Conservation (phyloP, 179 eudicot species). For the Amaranthus tricolor region DNA sequence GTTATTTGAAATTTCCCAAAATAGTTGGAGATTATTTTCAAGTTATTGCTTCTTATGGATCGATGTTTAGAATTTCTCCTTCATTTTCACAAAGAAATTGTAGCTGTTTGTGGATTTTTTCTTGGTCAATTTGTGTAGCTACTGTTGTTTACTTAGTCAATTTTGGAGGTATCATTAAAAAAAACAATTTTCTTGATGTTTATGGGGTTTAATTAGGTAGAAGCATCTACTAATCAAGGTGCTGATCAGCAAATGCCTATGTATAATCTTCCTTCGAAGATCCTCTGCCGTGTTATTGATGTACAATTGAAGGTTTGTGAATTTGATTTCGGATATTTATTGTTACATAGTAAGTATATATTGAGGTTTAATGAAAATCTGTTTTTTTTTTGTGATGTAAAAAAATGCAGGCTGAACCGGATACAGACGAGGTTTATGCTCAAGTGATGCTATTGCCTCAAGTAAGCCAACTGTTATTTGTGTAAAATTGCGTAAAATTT, state of each 20-base stretch:
- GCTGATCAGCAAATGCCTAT: conserved; percentile 89
- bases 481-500: conserved; percentile 2
- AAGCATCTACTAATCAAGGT: conserved; percentile 89
- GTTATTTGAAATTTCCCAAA: not conserved
- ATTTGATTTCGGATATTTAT: not conserved
- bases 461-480: conserved; percentile 43
- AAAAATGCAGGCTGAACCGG: conserved; percentile 72
- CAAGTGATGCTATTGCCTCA: conserved; percentile 78
- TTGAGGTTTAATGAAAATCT: not conserved
- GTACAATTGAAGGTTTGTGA: conserved; percentile 63
- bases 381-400: not conserved
- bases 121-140: conserved; percentile 16
- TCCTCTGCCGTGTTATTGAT: conserved; percentile 76
- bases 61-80: not conserved
- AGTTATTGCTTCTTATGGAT: conserved; percentile 12
- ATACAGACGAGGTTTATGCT: conserved; percentile 94
- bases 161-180: not conserved
- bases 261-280: conserved; percentile 82
- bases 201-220: conserved; percentile 51
- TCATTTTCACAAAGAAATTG: not conserved
- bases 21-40: not conserved
- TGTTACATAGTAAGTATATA: not conserved
- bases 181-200: conserved; percentile 4
- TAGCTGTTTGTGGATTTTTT: conserved; percentile 9
- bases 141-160: conserved; percentile 19